Base-by-base conservation (phyloP, 202 grass and related monocot species). In the Setaria italica region DNA sequence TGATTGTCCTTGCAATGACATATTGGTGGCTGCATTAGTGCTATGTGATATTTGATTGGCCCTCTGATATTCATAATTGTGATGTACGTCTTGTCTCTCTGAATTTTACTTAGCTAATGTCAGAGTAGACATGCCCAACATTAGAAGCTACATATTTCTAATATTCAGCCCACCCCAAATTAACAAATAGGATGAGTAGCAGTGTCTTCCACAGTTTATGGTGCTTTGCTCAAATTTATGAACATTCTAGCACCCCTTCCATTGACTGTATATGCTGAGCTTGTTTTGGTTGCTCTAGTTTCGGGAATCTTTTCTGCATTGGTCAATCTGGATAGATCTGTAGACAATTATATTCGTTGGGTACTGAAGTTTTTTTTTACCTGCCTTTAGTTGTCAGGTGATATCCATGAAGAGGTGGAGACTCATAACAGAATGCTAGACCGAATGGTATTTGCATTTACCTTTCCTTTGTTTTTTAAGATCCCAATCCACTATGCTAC, bases 361-460 rank as follows among this genome's bases (percentile, higher is more conserved):
- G 39, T 57, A 72, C 70, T 81, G 70, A 85, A 72, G 60, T 84
- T 86, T 1, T 84, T 75, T 84, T 75, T 80, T 92, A 47, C 20
- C 13, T 74, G 43, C 51, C 83, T 86, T 77, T 70, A 97, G 94
- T 82, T 97, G 75, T 94, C 88, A 74, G 94, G 92, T 47, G 94
- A 94, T 89, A 94, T 97, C 72, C 89, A 97, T 84, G 92, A 92
- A 89, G 94, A 94, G 85, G 92, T 94, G 69, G 88, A 94, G 67
- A 79, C 87, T 78, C 94, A 94, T 70, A 97, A 97, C 86, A 84
- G 88, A 20, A 89, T 90, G 92, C 88, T 97, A 81, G 90, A 94
- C 78, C 58, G 86, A 59, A 97, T 97, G 94, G 94, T 94, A 92
- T 72, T 39, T 60, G 16, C 67, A 37, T 53, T 63, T 51, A 46